A percentile compares a stretch with the other conserved stretches of the same genome.
Conservation (phyloP, 768 basidiomycete species). For the Auriscalpium vulgare region DNA sequence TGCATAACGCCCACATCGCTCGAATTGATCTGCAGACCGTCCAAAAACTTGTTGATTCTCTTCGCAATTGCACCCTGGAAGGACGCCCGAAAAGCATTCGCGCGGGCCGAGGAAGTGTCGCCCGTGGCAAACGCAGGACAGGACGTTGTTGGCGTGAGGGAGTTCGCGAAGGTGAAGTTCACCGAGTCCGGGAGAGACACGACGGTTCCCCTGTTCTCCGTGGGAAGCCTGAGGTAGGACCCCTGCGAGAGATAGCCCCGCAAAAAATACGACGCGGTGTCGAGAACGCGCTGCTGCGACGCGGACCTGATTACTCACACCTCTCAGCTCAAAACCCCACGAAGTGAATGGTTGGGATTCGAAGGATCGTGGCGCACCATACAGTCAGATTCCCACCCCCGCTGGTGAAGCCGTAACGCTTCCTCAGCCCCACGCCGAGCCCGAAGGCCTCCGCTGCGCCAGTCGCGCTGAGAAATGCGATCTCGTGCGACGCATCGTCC, state of each 20-base stretch:
- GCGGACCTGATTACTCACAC: constrained; percentile 27
- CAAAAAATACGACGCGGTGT: constrained; percentile 32
- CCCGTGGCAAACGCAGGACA: constrained; percentile 30
- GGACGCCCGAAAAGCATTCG: constrained; percentile 22
- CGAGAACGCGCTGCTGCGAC: constrained; percentile 33
- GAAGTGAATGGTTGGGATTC: not conserved
- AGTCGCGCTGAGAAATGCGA: constrained; percentile 31
- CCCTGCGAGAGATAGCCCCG: constrained; percentile 37
- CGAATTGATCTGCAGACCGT: constrained; percentile 26
- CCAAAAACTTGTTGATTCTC: constrained; percentile 29
- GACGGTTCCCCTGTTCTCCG: constrained; percentile 27
- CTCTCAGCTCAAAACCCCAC: not conserved
- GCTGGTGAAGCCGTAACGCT: constrained; percentile 31
- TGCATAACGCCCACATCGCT: constrained; percentile 35
- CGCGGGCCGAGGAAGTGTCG: constrained; percentile 22
- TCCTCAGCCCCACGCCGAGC: constrained; percentile 32
- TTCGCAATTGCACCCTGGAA: constrained; percentile 28
- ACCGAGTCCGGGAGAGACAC: constrained; percentile 34
- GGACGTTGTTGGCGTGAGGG: constrained; percentile 32
- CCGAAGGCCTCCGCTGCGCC: constrained; percentile 33
- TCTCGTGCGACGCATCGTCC: constrained; percentile 31
- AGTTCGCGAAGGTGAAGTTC: constrained; percentile 34
- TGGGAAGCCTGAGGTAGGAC: constrained; percentile 25
- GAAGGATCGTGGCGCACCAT: constrained; percentile 23
- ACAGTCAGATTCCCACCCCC: constrained; percentile 35